A percentile compares a stretch with the other conserved stretches of the same genome.
Conservation (phyloP, 305 asterid species). For the Fraxinus floribunda region DNA sequence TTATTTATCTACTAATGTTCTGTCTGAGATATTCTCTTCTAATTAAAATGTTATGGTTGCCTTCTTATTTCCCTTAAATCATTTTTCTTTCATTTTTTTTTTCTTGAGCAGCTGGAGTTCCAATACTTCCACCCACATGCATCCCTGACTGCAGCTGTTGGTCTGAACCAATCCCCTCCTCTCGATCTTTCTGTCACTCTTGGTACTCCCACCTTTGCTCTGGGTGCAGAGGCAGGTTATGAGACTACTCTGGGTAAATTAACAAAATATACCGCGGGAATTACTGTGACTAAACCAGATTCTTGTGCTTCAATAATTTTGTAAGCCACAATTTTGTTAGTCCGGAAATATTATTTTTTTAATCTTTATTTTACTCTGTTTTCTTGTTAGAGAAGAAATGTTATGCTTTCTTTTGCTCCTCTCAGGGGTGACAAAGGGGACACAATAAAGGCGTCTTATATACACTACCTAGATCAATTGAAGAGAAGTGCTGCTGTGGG, state of each 20-base stretch:
- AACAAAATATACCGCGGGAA: slow-evolving; percentile 65
- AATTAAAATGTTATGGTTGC: background rate
- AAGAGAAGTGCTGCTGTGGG: slow-evolving; percentile 48
- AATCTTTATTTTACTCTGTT: background rate
- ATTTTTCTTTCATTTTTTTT: background rate
- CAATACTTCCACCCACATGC: slow-evolving; percentile 90
- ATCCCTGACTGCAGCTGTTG: slow-evolving; percentile 68
- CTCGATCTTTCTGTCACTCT: slow-evolving; percentile 68
- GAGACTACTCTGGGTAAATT: slow-evolving; percentile 56
- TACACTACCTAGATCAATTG: slow-evolving; percentile 38
- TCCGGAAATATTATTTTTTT: background rate
- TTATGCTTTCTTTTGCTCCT: background rate
- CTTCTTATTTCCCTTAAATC: slow-evolving; percentile 11
- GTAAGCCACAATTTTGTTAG: slow-evolving; percentile 42
- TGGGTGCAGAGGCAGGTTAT: slow-evolving; percentile 77
- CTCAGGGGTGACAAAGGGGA: slow-evolving; percentile 59
- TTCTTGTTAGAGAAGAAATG: background rate
- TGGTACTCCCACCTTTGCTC: slow-evolving; percentile 77
- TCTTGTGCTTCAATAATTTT: slow-evolving; percentile 72
- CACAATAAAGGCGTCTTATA: slow-evolving; percentile 46
- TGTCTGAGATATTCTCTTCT: background rate
- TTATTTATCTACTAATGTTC: background rate
- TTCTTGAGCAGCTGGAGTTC: slow-evolving; percentile 61
- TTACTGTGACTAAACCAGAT: slow-evolving; percentile 66
- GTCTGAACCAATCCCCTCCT: slow-evolving; percentile 62